phyloP scores from a whole-genome alignment of 75 land plant genomes.

The Selaginella moellendorffii region DNA sequence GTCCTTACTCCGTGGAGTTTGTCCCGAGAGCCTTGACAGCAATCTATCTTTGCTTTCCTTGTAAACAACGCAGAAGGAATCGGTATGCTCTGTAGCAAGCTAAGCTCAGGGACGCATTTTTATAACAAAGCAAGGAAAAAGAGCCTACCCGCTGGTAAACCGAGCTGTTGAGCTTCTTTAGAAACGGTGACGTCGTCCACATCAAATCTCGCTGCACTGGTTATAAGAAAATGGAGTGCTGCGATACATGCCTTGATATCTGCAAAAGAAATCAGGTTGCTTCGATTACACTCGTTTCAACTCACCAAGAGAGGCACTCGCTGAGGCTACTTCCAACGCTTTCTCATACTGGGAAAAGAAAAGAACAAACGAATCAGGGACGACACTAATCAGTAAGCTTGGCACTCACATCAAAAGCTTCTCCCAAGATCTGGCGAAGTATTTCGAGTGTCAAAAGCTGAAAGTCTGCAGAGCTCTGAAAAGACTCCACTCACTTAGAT shows the following conservation, averaged over 20 bases:
- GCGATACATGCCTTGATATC: constrained; percentile 33
- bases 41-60: constrained; percentile 16
- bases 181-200: constrained; percentile 23
- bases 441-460: constrained; percentile 18
- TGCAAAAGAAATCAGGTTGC: background rate
- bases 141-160: constrained; percentile 22
- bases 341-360: constrained; percentile 21
- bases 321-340: constrained; percentile 16
- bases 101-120: too few relatives aligned
- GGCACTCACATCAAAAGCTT: constrained; percentile 20
- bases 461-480: constrained; percentile 16
- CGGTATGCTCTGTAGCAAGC: constrained; percentile 28
- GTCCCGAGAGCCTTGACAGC: constrained; percentile 15
- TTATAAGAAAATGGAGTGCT: constrained; percentile 24
- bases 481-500: background rate
- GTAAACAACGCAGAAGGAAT: constrained; percentile 24
- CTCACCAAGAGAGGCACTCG: background rate
- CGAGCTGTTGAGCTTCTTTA: constrained; percentile 27
- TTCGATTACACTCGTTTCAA: background rate
- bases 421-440: constrained; percentile 21
- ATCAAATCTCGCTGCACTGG: constrained; percentile 31
- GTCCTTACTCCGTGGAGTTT: constrained; percentile 23
- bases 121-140: background rate
- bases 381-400: background rate
- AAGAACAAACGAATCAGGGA: background rate